phyloP scores from a whole-genome alignment of 208 protist species.

The Endotrypanum monterogeii region DNA sequence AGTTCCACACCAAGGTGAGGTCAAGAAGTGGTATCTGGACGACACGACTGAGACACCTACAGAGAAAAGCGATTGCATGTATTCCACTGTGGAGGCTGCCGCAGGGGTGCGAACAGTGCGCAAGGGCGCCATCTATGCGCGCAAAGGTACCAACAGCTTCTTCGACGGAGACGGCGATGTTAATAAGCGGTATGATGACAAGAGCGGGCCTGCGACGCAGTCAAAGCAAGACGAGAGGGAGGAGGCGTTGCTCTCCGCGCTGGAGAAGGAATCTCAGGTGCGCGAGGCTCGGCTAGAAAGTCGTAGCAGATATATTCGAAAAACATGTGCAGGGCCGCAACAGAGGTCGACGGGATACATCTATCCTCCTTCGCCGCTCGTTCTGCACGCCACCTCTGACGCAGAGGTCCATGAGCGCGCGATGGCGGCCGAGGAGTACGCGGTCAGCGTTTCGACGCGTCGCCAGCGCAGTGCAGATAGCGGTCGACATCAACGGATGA shows the following conservation, averaged over 20 bases:
- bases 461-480: constrained; percentile 19
- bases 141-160: neutral
- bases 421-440: constrained; percentile 53
- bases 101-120: constrained; percentile 8
- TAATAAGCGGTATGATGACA: neutral
- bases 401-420: constrained; percentile 64
- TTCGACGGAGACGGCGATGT: neutral
- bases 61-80: neutral
- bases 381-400: constrained; percentile 51
- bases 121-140: constrained; percentile 24
- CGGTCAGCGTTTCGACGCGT: constrained; percentile 28
- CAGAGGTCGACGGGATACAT: constrained; percentile 9
- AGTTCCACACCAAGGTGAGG: neutral
- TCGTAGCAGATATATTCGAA: constrained; percentile 22
- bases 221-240: neutral
- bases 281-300: constrained; percentile 46
- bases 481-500: constrained; percentile 13
- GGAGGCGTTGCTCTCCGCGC: constrained; percentile 29
- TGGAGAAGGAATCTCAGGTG: constrained; percentile 41
- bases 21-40: neutral
- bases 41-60: neutral
- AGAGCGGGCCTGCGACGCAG: neutral
- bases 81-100: neutral
- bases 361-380: constrained; percentile 46
- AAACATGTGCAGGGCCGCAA: constrained; percentile 12